Evolutionary conservation across 75 land plant species (phyloP).

Genomic region (Ceratopteris richardii): DNA sequence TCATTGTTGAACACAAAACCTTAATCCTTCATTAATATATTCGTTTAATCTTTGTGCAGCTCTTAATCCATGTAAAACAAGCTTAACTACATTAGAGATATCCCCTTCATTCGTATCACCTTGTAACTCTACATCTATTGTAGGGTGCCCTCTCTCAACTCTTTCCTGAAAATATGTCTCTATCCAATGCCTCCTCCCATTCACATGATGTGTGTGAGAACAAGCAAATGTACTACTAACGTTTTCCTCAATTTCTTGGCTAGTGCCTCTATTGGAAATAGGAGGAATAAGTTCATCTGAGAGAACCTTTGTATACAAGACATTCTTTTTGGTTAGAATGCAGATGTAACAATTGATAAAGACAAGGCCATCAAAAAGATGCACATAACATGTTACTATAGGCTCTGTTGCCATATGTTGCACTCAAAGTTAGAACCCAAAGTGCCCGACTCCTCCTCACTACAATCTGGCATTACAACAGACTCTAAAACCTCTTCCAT

Average conservation of each 20-base stretch:
- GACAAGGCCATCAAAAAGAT: conserved; percentile 90
- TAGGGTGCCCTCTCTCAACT: background rate
- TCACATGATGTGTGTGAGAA: conserved; percentile 1
- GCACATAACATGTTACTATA: conserved; percentile 78
- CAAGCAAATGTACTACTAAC: background rate
- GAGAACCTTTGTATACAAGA: conserved; percentile 83
- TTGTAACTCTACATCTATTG: background rate
- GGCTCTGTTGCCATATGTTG: conserved; percentile 77
- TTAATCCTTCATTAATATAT: background rate
- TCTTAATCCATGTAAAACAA: background rate
- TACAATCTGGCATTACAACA: background rate
- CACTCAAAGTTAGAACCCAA: conserved; percentile 50
- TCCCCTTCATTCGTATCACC: background rate
- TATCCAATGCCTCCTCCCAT: conserved; percentile 1
- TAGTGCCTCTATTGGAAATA: conserved; percentile 60
- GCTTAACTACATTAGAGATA: background rate
- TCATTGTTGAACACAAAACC: background rate
- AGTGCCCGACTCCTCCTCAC: background rate
- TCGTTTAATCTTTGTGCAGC: conserved; percentile 2
- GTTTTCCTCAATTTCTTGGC: background rate
- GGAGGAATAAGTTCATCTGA: conserved; percentile 46
- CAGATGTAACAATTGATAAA: conserved; percentile 68
- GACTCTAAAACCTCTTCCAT: background rate
- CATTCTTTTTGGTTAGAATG: conserved; percentile 63
- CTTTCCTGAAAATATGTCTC: background rate